Conservation (phyloP, 345 rosid species). For the Microcos paniculata region DNA sequence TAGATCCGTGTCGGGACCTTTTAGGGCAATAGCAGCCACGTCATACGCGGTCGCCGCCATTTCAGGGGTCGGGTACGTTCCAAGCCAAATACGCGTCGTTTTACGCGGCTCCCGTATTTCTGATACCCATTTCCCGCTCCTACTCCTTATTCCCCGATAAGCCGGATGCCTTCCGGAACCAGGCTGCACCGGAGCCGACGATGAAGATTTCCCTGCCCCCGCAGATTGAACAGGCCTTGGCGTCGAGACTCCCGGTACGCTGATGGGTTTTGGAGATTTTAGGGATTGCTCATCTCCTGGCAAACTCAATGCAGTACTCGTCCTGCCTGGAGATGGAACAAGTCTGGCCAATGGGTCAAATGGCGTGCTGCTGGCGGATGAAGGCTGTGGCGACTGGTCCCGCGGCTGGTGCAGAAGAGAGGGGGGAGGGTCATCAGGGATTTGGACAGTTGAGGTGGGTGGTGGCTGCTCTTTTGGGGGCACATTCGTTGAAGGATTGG, state of each 20-base stretch:
- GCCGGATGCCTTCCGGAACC: conserved; percentile 38
- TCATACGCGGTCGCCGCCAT: conserved; percentile 87
- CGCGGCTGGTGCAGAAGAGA: conserved; percentile 5
- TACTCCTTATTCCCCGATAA: conserved; percentile 56
- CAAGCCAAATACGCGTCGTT: conserved; percentile 68
- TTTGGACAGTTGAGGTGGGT: conserved; percentile 11
- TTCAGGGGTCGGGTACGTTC: conserved; percentile 66
- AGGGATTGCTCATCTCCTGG: background rate
- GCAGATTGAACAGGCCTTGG: conserved; percentile 26
- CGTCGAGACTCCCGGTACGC: conserved; percentile 3
- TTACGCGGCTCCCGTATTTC: conserved; percentile 82
- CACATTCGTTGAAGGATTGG: conserved; percentile 14
- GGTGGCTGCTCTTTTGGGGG: conserved; percentile 15
- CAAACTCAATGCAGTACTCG: background rate
- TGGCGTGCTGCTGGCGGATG: background rate
- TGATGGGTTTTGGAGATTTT: background rate
- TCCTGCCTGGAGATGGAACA: background rate
- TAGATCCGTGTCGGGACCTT: conserved; percentile 53
- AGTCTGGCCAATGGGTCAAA: background rate
- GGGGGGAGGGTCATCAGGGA: background rate
- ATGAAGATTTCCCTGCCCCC: conserved; percentile 7
- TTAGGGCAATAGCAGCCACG: conserved; percentile 71
- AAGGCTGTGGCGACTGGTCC: background rate
- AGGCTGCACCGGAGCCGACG: background rate
- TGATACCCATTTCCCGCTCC: conserved; percentile 83